Percentiles rank a stretch among this genome's conserved stretches.
These are phyloP conservation scores for Mortierella polycephala DNA, from an alignment of 371 early-diverging fungal species.

Conservation along the genomic window DNA sequence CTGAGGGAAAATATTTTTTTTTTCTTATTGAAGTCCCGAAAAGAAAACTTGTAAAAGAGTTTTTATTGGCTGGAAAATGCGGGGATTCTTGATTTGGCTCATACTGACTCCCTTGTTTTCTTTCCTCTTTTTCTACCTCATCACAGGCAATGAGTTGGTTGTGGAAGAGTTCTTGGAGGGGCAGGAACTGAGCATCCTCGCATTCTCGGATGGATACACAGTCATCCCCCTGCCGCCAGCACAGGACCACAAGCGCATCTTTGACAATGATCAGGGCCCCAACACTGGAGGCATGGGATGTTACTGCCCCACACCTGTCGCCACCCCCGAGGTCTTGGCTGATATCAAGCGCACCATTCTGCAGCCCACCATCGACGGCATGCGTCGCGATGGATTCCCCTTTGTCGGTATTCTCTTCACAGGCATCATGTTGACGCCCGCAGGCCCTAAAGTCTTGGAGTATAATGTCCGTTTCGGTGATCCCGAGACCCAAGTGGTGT, in stretches of 20 bases:
- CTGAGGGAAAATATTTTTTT: not conserved
- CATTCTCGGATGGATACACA: slow-evolving; percentile 97
- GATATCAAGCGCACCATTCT: slow-evolving; percentile 83
- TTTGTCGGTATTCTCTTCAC: slow-evolving; percentile 98
- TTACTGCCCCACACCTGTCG: slow-evolving; percentile 96
- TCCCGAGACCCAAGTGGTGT: slow-evolving; percentile 96
- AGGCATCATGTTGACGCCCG: slow-evolving; percentile 92
- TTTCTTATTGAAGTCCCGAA: slow-evolving; percentile 18
- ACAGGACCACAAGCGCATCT: slow-evolving; percentile 97
- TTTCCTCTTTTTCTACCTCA: not conserved
- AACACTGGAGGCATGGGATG: slow-evolving; percentile 99
- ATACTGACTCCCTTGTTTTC: not conserved
- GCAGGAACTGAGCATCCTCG: slow-evolving; percentile 91
- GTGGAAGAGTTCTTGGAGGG: slow-evolving; percentile 95
- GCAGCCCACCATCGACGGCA: slow-evolving; percentile 93
- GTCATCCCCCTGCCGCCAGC: slow-evolving; percentile 89
- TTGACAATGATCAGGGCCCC: slow-evolving; percentile 93
- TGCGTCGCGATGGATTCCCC: slow-evolving; percentile 94
- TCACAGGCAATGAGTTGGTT: slow-evolving; percentile 83
- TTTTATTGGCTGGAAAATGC: slow-evolving; percentile 36
- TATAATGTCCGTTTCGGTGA: slow-evolving; percentile 98
- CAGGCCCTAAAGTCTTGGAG: slow-evolving; percentile 94
- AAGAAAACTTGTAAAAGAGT: not conserved
- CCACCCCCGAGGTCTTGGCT: slow-evolving; percentile 78
- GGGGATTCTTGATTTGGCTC: slow-evolving; percentile 38